Conservation (phyloP, 148 eudicot species). For the Drosera capensis region DNA sequence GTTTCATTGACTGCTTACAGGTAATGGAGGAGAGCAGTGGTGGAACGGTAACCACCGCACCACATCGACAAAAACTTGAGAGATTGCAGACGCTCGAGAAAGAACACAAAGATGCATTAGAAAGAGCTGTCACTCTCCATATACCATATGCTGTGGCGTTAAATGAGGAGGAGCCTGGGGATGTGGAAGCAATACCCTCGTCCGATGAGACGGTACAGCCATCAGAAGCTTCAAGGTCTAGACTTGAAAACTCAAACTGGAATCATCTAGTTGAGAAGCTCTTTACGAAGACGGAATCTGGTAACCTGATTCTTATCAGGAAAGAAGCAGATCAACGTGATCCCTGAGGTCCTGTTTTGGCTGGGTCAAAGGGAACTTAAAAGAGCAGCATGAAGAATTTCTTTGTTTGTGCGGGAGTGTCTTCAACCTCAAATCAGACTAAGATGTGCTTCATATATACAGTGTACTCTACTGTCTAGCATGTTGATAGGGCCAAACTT, state of each 20-base stretch:
- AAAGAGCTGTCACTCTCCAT: conserved; percentile 68
- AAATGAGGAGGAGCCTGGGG: conserved; percentile 14
- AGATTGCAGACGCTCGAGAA: conserved; percentile 47
- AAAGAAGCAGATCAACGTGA: conserved; percentile 6
- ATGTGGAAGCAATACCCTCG: conserved; percentile 1
- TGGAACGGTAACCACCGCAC: conserved; percentile 40
- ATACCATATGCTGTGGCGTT: conserved; percentile 60
- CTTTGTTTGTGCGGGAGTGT: no score
- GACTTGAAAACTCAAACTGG: conserved; percentile 36
- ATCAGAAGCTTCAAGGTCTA: conserved; percentile 3
- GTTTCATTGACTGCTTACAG: conserved; percentile 16
- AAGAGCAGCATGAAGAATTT: no score
- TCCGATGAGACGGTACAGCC: conserved; percentile 9
- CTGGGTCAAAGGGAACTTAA: no score
- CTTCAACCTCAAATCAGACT: no score
- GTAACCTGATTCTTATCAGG: conserved; percentile 11
- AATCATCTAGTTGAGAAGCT: conserved; percentile 46
- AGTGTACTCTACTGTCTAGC: no score
- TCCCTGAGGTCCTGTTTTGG: no score
- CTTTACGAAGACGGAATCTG: conserved; percentile 24
- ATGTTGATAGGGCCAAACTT: no score
- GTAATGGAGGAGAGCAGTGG: conserved; percentile 24
- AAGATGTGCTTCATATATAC: no score
- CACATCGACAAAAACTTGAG: conserved; percentile 46
- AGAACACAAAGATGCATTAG: conserved; percentile 86